Evolutionary conservation across 2,329 filamentous ascomycete genomes (phyloP), one percentile per base, ranked within the genome.

Genomic region (Aspergillus hiratsukae): DNA sequence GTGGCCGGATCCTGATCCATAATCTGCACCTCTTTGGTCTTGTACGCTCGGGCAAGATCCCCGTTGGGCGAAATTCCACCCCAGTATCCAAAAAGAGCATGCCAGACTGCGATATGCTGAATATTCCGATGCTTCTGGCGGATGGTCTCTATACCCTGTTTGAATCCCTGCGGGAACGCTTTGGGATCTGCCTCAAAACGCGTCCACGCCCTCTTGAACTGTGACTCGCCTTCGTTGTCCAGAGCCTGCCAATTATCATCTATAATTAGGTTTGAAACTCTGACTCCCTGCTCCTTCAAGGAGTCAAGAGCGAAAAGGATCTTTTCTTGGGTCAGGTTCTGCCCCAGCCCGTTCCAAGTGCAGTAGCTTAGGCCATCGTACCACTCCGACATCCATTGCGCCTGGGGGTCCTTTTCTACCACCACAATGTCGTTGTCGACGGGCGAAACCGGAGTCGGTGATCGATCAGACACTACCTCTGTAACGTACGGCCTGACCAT

Each of bases 231-330:
- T 59, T 81, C 76, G 28, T 78, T 77, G 27, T 86, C 82, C 6
- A 96, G 81, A 8, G 87, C 84, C 72, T 96, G 92, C 94, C 94
- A 99, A 65, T 95, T 96, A 69, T 99, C 94, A 65, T 99, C 94
- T 60, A 99, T 96, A 59, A 97, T 96, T 2, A 99, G 80, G 66
- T 87, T 96, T 0, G 86, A 87, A 48, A 97, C 81, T 45, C 88
- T 86, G 66, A 99, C 90, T 0, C 87, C 83, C 55, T 89, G 82
- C 29, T 85, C 78, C 4, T 86, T 82, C 10, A 99, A 77, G 1
- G 82, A 80, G 56, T 91, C 84, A 1, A 97, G 78, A 1, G 92
- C 91, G 43, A 85, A 73, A 11, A 91, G 78, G 14, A 99, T 83
- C 65, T 91, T 95, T 21, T 90, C 80, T 58, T 93, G 89, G 0